phyloP scores from a whole-genome alignment of 2,329 filamentous ascomycete species.

The Trichoderma citrinoviride region DNA sequence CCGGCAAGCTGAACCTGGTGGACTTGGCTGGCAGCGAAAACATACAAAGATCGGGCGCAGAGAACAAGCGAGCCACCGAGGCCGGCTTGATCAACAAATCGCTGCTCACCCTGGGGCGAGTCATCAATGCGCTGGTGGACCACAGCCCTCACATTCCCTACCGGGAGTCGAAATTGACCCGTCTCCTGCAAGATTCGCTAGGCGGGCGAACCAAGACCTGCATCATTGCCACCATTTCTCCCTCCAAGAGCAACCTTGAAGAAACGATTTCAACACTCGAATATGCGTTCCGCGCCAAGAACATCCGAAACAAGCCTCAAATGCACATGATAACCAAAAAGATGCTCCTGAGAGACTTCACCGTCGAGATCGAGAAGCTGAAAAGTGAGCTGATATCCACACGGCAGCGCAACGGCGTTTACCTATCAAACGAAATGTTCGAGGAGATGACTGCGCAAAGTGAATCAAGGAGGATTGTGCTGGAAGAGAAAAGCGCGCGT shows the following conservation, averaged over 20 bases:
- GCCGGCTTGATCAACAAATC: constrained; percentile 98
- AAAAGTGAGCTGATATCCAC: constrained; percentile 93
- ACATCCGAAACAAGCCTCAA: constrained; percentile 97
- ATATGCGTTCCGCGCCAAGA: constrained; percentile 97
- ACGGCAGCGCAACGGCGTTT: constrained; percentile 90
- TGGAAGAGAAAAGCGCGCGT: constrained; percentile 87
- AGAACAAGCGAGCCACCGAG: constrained; percentile 95
- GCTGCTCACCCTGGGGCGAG: constrained; percentile 86
- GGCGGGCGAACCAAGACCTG: constrained; percentile 96
- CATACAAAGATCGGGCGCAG: constrained; percentile 92
- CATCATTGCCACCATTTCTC: constrained; percentile 95
- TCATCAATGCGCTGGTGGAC: constrained; percentile 97
- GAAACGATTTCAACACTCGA: constrained; percentile 98
- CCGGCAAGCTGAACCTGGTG: constrained; percentile 93
- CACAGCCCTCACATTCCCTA: constrained; percentile 83
- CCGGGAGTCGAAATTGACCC: constrained; percentile 92
- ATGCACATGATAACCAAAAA: constrained; percentile 94
- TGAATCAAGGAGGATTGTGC: constrained; percentile 85
- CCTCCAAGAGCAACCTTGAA: constrained; percentile 90
- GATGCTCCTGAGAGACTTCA: constrained; percentile 85
- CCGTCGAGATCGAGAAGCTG: constrained; percentile 86
- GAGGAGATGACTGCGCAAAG: constrained; percentile 90
- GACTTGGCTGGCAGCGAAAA: constrained; percentile 97
- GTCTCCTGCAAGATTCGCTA: constrained; percentile 91
- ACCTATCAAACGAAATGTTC: constrained; percentile 82